Conservation (phyloP, 805 yeast species). For the Spathaspora gorwiae region DNA sequence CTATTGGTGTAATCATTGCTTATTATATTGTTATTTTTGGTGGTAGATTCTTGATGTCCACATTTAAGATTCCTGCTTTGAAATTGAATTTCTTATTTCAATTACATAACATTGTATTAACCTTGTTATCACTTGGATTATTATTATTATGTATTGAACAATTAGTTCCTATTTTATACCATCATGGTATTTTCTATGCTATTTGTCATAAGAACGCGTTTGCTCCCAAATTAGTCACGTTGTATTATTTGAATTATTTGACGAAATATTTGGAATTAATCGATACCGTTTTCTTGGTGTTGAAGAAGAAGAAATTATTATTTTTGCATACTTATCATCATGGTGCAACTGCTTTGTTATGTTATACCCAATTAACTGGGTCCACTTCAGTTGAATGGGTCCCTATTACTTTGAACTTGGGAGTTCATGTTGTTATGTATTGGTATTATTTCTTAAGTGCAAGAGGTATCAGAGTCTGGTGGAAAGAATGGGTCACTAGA, state of each 20-base stretch:
- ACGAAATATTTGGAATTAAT: conserved; percentile 84
- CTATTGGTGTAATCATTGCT: conserved; percentile 38
- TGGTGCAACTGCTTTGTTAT: conserved; percentile 93
- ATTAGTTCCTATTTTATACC: conserved; percentile 67
- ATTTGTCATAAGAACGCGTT: conserved; percentile 76
- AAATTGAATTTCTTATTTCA: conserved; percentile 76
- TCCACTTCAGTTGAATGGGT: conserved; percentile 93
- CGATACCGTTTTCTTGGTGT: conserved; percentile 87
- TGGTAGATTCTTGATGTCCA: conserved; percentile 62
- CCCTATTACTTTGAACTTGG: conserved; percentile 81
- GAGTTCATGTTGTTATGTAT: conserved; percentile 95
- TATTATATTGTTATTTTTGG: conserved; percentile 50
- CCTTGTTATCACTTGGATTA: conserved; percentile 61
- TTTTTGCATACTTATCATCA: conserved; percentile 96
- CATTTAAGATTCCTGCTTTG: conserved; percentile 54
- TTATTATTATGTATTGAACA: conserved; percentile 78
- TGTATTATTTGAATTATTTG: conserved; percentile 88
- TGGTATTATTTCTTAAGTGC: conserved; percentile 94
- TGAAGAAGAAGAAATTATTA: conserved; percentile 86
- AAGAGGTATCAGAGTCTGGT: conserved; percentile 93
- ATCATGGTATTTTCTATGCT: conserved; percentile 77
- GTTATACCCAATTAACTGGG: conserved; percentile 91
- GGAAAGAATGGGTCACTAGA: conserved; percentile 99
- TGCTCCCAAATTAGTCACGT: conserved; percentile 75
- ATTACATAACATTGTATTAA: conserved; percentile 75